Percentiles rank a stretch among this genome's conserved stretches.
These are phyloP conservation scores for Eucalyptus camaldulensis DNA, from an alignment of 345 rosid genomes.

Conservation along the genomic window DNA sequence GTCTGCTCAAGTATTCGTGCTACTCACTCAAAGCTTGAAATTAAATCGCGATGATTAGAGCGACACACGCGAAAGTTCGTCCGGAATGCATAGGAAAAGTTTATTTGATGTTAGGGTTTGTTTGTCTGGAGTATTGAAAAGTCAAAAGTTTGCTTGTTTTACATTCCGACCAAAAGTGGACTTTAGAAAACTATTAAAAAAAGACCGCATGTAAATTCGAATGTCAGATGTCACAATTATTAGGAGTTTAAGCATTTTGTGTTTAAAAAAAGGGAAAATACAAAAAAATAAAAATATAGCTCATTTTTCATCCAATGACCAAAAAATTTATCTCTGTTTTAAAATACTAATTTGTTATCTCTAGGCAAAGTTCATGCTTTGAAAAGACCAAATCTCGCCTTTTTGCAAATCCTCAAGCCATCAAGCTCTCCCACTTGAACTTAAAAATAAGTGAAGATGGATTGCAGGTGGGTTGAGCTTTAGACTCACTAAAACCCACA, in stretches of 20 bases:
- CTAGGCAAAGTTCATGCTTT: not conserved
- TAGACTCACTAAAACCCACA: not conserved
- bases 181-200: not conserved
- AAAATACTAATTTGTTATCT: not conserved
- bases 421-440: not conserved
- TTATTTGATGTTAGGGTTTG: not conserved
- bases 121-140: not conserved
- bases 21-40: not conserved
- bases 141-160: not conserved
- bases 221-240: not conserved
- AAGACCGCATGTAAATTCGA: not conserved
- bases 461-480: rapidly evolving
- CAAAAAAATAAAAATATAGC: not conserved
- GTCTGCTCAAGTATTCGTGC: not conserved
- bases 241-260: not conserved
- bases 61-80: not conserved
- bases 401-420: not conserved
- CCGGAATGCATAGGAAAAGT: not conserved
- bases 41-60: not conserved
- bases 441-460: not conserved
- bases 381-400: not conserved
- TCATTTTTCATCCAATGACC: not conserved
- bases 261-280: not conserved
- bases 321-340: not conserved
- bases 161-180: not conserved